Percentiles rank a stretch among this genome's conserved stretches.
These are phyloP conservation scores for Mortierella sp. DNA, from an alignment of 371 early-diverging fungal species.

Conservation along the genomic window DNA sequence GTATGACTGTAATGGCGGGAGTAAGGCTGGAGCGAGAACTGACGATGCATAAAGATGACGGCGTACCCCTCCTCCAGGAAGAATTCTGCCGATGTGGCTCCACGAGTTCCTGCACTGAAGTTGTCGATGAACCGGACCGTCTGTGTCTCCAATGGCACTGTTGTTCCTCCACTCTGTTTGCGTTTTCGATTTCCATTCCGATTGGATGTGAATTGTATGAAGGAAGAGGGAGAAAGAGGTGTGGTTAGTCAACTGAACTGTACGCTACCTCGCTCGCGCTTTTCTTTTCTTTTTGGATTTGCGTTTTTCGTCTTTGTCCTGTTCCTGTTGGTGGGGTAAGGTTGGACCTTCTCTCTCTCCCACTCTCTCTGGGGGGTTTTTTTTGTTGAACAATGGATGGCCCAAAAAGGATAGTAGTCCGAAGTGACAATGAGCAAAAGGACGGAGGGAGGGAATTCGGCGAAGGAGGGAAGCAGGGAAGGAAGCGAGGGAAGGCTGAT, in stretches of 20 bases:
- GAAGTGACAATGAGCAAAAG: slow-evolving; percentile 1
- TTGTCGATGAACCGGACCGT: slow-evolving; percentile 99
- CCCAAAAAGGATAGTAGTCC: slow-evolving; percentile 13
- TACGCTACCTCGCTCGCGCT: background rate
- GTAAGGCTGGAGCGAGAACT: slow-evolving; percentile 94
- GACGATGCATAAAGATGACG: slow-evolving; percentile 96
- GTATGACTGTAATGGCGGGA: slow-evolving; percentile 91
- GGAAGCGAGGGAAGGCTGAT: background rate
- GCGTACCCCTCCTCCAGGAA: slow-evolving; percentile 94
- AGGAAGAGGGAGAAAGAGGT: background rate
- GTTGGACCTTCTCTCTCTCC: background rate
- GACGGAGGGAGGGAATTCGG: background rate
- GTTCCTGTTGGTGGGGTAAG: background rate
- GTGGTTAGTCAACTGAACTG: background rate
- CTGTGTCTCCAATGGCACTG: slow-evolving; percentile 95
- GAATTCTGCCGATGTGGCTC: slow-evolving; percentile 95
- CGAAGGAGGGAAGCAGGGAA: background rate
- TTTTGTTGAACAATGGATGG: background rate
- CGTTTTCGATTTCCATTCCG: background rate
- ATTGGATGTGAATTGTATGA: background rate
- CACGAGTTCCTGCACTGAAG: slow-evolving; percentile 97
- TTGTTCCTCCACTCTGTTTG: slow-evolving; percentile 95
- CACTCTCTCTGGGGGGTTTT: background rate
- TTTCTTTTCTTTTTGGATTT: background rate
- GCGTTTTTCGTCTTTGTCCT: background rate